Conservation (phyloP, 2,329 filamentous ascomycete genomes). For the Pyrenophora tritici-repentis region DNA sequence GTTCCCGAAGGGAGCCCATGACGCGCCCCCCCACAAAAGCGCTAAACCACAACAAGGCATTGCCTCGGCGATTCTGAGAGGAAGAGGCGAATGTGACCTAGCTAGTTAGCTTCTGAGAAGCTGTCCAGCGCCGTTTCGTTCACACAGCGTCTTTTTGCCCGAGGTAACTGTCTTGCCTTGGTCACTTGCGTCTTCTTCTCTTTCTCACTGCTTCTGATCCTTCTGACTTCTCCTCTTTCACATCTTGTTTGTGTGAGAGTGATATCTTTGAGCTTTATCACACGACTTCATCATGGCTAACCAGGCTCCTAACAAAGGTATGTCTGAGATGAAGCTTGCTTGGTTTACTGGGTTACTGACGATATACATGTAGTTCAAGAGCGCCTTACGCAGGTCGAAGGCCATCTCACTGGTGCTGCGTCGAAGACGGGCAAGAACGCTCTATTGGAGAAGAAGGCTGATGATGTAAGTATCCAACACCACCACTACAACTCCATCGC, state of each 20-base stretch:
- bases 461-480: conserved; percentile 54
- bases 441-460: conserved; percentile 60
- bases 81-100: conserved; percentile 19
- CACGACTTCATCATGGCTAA: conserved; percentile 40
- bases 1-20: neutral
- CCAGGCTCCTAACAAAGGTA: conserved; percentile 40
- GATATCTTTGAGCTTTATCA: neutral
- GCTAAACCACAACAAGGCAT: conserved; percentile 15
- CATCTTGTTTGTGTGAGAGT: neutral
- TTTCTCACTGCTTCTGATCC: neutral
- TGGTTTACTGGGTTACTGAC: conserved; percentile 12
- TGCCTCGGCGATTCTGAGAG: conserved; percentile 19
- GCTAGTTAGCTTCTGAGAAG: neutral
- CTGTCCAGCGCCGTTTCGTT: neutral
- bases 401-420: conserved; percentile 58
- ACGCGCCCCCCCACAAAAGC: conserved; percentile 17
- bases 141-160: neutral
- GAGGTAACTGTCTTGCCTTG: too few relatives aligned
- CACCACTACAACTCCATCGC: too few relatives aligned
- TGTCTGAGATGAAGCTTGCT: neutral
- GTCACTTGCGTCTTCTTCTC: neutral
- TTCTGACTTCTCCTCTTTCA: conserved; percentile 6
- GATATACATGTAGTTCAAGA: conserved; percentile 54
- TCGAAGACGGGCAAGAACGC: conserved; percentile 45
- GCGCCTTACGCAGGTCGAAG: conserved; percentile 63